Base-by-base conservation (phyloP, 2,329 filamentous ascomycete species). In the Hypomyces rosellus region DNA sequence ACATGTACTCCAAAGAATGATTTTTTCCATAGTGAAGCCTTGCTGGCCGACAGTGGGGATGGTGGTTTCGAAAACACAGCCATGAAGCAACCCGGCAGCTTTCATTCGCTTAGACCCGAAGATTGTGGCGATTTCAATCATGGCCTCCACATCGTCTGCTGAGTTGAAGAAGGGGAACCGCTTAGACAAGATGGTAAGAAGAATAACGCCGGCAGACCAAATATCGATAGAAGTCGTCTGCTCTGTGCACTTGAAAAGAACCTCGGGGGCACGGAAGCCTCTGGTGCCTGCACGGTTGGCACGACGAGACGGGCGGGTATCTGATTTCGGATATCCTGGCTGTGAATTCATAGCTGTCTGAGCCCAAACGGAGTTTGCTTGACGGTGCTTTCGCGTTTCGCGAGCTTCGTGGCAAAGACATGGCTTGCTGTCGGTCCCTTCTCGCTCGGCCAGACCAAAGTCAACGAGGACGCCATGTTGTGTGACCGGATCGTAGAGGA, bases 121-220 rank as follows among this genome's bases (percentile, higher is more conserved):
- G 54, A 99, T 95, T 52, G 89, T 95, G 34, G 91, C 88, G 58
- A 99, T 95, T 69, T 99, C 93, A 58, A 99, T 92, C 79, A 96
- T 86, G 46, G 93, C 93, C 64, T 99, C 93, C 44, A 99, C 87
- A 61, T 99, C 93, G 66, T 99, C 93, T n/a, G 90, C 86, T 42
- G 89, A 95, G 70, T 99, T 96, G 77, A 99, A 99, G 70, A 99
- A 99, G 1, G 93, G 93, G 61, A 99, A 99, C 4, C 93, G 84
- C 50, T 87, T 86, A 38, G 88, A 92, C 13, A 99, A 75, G 55
- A 99, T 86, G 1, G 93, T 99, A n/a, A 99, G 76, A 2, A 99
- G 78, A 49, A 99, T 95, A n/a, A 99, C 91, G 39, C 93, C 93
- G 0, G 86, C 91, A 20, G 89, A 96, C 93, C 93, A 99, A 57